A percentile compares a stretch with the other conserved stretches of the same genome.
Evolutionary conservation across 208 protist species (phyloP).

Genomic region (Porcisia hertigi): DNA sequence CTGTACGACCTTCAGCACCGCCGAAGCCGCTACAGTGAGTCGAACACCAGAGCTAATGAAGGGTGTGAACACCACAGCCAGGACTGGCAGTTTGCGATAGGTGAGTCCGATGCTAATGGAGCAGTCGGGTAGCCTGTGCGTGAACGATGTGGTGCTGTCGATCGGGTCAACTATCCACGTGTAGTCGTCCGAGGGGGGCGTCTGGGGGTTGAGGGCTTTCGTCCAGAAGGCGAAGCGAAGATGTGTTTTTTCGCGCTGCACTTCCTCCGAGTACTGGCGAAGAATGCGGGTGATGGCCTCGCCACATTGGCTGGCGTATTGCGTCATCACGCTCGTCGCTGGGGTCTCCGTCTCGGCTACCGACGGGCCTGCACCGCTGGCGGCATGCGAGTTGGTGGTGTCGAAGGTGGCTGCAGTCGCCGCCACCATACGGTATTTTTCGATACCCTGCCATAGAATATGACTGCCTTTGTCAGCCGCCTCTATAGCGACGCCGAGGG

Average conservation of each 20-base stretch:
- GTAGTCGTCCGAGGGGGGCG: slow-evolving; percentile 41
- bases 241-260: slow-evolving; percentile 33
- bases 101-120: slow-evolving; percentile 77
- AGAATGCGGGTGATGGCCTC: slow-evolving; percentile 40
- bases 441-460: slow-evolving; percentile 48
- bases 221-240: slow-evolving; percentile 48
- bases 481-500: slow-evolving; percentile 49
- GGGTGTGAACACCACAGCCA: slow-evolving; percentile 75
- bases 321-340: slow-evolving; percentile 53
- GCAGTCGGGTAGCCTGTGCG: slow-evolving; percentile 74
- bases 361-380: slow-evolving; percentile 1
- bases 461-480: slow-evolving; percentile 42
- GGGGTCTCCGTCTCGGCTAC: slow-evolving; percentile 30
- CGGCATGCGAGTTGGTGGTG: not conserved
- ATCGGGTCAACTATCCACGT: slow-evolving; percentile 87
- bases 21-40: slow-evolving; percentile 24
- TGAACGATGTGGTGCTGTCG: slow-evolving; percentile 79
- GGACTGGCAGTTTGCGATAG: slow-evolving; percentile 43
- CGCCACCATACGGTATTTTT: slow-evolving; percentile 25
- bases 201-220: slow-evolving; percentile 45
- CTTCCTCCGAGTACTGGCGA: slow-evolving; percentile 30
- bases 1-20: slow-evolving; percentile 19
- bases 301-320: slow-evolving; percentile 54
- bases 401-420: slow-evolving; percentile 17
- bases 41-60: slow-evolving; percentile 39